Evolutionary conservation across 768 basidiomycete species (phyloP).

Genomic region (Mycena epipterygia): DNA sequence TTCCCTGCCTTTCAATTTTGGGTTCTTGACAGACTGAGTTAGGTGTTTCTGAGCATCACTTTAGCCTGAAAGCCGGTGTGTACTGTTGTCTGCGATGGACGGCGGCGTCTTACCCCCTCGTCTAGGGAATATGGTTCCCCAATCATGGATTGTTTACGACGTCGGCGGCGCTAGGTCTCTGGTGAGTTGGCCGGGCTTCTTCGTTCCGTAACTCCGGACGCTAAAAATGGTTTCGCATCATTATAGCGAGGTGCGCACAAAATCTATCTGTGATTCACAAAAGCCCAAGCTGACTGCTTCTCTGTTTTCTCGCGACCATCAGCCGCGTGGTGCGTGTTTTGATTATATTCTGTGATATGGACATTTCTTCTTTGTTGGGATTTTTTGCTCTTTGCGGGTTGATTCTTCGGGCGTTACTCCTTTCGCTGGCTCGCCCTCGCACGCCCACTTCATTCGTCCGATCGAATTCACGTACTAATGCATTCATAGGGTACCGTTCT

Average conservation of each 20-base stretch:
- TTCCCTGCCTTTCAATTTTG: no score
- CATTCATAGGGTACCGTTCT: conserved; percentile 50
- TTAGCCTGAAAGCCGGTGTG: conserved; percentile 59
- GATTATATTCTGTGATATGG: background rate
- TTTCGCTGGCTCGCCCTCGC: background rate
- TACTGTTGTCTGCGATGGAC: background rate
- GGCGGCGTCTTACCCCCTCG: background rate
- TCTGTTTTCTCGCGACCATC: background rate
- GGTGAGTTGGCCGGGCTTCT: conserved; percentile 9
- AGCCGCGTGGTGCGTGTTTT: conserved; percentile 54
- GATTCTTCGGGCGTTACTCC: no score
- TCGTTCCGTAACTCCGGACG: background rate
- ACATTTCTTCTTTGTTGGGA: background rate
- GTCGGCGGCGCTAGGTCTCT: conserved; percentile 64
- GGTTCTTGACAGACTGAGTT: conserved; percentile 28
- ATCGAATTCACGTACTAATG: background rate
- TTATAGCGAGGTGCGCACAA: conserved; percentile 50
- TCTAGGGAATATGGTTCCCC: conserved; percentile 40
- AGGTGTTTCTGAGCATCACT: conserved; percentile 71
- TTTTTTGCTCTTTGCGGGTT: no score
- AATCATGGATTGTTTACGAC: conserved; percentile 56
- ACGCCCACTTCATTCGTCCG: background rate
- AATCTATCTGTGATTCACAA: background rate
- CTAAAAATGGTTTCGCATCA: background rate
- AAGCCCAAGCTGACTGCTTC: conserved; percentile 1